A percentile compares a stretch with the other conserved stretches of the same genome.
phyloP scores from a whole-genome alignment of 2,329 filamentous ascomycete species.

The Lecanicillium sp. region DNA sequence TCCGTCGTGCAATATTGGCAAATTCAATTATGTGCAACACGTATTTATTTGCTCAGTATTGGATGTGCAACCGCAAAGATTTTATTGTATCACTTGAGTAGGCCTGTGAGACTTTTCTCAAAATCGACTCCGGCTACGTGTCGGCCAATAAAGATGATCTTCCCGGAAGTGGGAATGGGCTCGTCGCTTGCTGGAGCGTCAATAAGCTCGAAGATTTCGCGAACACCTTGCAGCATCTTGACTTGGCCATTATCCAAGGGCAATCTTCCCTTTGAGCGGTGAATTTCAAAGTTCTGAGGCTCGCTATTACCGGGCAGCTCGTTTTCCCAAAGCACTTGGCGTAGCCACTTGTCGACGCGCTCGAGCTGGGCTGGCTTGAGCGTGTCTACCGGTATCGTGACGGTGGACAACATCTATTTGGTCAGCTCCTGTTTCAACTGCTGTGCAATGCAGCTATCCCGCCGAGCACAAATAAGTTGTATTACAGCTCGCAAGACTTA shows the following conservation, averaged over 20 bases:
- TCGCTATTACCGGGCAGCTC: slow-evolving; percentile 45
- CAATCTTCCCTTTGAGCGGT: slow-evolving; percentile 79
- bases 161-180: slow-evolving; percentile 35
- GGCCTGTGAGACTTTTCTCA: slow-evolving; percentile 35
- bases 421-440: no score
- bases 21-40: not conserved
- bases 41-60: no score
- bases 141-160: slow-evolving; percentile 60
- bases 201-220: slow-evolving; percentile 88
- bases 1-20: not conserved
- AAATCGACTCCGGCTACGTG: slow-evolving; percentile 48
- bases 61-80: no score
- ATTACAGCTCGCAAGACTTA: slow-evolving; percentile 35
- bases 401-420: slow-evolving; percentile 49
- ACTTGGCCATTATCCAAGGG: slow-evolving; percentile 56
- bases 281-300: slow-evolving; percentile 62
- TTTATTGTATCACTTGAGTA: slow-evolving; percentile 20
- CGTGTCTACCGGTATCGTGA: slow-evolving; percentile 61
- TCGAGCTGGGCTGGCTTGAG: slow-evolving; percentile 53
- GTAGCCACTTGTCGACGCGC: slow-evolving; percentile 72
- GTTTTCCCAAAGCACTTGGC: slow-evolving; percentile 77
- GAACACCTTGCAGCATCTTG: slow-evolving; percentile 83
- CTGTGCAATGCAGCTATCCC: not conserved
- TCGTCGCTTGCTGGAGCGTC: slow-evolving; percentile 44
- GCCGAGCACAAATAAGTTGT: not conserved